Percentiles rank a stretch among this genome's conserved stretches.
phyloP scores from a whole-genome alignment of 2,329 filamentous ascomycete genomes.

The Thielaviopsis euricoi region DNA sequence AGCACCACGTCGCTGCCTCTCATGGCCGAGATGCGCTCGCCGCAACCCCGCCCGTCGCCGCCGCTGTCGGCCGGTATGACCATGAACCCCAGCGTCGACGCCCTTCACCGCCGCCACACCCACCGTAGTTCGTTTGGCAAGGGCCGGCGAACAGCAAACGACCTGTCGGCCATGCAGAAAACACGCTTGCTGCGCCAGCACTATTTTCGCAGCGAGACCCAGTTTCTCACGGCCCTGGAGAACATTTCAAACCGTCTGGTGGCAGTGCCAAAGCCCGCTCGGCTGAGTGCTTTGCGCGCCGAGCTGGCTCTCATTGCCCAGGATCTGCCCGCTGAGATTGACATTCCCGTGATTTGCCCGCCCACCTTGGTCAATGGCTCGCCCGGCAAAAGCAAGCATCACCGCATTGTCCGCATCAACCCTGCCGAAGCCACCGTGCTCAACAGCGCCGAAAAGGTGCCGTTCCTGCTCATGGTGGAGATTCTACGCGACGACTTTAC shows the following conservation, averaged over 20 bases:
- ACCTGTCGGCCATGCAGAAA: slow-evolving; percentile 49
- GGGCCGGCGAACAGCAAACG: slow-evolving; percentile 38
- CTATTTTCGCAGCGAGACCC: slow-evolving; percentile 68
- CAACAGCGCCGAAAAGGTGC: slow-evolving; percentile 76
- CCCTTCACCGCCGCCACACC: slow-evolving; percentile 41
- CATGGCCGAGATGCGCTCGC: slow-evolving; percentile 37
- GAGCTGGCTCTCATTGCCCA: slow-evolving; percentile 68
- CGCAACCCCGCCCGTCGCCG: slow-evolving; percentile 35
- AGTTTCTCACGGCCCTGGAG: slow-evolving; percentile 65
- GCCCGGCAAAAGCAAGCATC: slow-evolving; percentile 61
- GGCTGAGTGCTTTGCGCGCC: slow-evolving; percentile 63
- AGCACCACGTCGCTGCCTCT: slow-evolving; percentile 53
- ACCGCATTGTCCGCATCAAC: slow-evolving; percentile 68
- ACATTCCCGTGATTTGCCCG: slow-evolving; percentile 68
- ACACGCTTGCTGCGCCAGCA: slow-evolving; percentile 60
- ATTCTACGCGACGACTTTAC: slow-evolving; percentile 68
- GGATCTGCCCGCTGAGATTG: slow-evolving; percentile 67
- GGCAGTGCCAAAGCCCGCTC: slow-evolving; percentile 63
- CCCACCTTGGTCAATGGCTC: slow-evolving; percentile 56
- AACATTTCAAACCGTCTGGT: slow-evolving; percentile 76
- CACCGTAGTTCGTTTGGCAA: slow-evolving; percentile 32
- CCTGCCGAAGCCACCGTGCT: slow-evolving; percentile 71
- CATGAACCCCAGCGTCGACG: slow-evolving; percentile 27
- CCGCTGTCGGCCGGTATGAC: slow-evolving; percentile 38
- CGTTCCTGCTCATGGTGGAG: slow-evolving; percentile 72